Percentiles rank a stretch among this genome's conserved stretches.
These are phyloP conservation scores for Diaporthe capsici DNA, from an alignment of 2,329 filamentous ascomycete genomes.

Conservation along the genomic window DNA sequence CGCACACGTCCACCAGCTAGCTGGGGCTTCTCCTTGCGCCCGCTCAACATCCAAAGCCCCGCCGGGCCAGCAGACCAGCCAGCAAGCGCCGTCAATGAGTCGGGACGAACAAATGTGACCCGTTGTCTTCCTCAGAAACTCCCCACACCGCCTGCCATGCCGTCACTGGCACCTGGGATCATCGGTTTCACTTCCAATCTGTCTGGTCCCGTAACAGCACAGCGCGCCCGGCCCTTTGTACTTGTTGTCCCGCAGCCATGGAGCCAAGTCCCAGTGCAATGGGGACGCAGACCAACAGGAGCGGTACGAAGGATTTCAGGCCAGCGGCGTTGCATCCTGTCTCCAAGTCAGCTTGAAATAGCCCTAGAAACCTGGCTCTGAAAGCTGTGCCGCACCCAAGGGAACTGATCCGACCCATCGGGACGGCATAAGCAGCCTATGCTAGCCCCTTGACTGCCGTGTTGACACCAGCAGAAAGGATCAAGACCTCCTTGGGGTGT, in stretches of 20 bases:
- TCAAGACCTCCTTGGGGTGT: not conserved
- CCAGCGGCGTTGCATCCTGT: conserved; percentile 23
- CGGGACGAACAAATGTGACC: conserved; percentile 22
- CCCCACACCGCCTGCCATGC: conserved; percentile 26
- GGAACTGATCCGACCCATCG: conserved; percentile 18
- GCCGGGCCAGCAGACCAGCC: not conserved
- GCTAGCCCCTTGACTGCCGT: not conserved
- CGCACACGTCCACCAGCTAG: conserved; percentile 14
- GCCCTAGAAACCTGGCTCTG: not conserved
- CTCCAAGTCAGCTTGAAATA: conserved; percentile 3
- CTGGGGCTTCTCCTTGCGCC: not conserved
- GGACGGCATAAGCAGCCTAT: not conserved
- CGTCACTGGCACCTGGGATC: conserved; percentile 15
- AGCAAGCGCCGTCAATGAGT: conserved; percentile 21
- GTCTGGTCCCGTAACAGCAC: conserved; percentile 9
- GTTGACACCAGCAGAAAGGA: not conserved
- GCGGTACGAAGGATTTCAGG: conserved; percentile 21
- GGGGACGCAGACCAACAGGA: not conserved
- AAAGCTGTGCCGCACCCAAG: conserved; percentile 10
- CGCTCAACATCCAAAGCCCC: conserved; percentile 1
- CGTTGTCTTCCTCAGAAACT: not conserved
- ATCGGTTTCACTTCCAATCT: conserved; percentile 9
- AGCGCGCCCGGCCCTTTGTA: not conserved
- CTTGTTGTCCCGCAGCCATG: not conserved
- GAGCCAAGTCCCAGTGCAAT: not conserved